phyloP scores from a whole-genome alignment of 2,329 filamentous ascomycete species.

The Fusarium armeniacum region DNA sequence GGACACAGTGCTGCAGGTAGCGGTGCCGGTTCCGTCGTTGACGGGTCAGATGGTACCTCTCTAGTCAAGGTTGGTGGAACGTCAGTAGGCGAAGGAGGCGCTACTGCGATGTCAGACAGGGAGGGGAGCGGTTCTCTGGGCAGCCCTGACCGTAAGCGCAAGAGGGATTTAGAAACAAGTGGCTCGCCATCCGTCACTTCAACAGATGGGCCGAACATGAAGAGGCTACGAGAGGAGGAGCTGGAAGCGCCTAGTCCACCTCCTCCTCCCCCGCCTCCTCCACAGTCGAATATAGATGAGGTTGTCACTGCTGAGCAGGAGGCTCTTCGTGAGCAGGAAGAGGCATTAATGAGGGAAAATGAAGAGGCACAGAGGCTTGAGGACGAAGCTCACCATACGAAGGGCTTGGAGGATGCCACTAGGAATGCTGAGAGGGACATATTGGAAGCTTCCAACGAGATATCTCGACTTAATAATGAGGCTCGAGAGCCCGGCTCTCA shows the following conservation, averaged over 20 bases:
- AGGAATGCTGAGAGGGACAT: constrained; percentile 45
- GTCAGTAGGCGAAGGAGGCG: constrained; percentile 53
- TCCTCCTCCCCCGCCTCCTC: constrained; percentile 65
- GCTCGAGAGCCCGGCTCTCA: constrained; percentile 24
- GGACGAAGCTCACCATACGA: constrained; percentile 59
- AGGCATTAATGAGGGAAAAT: constrained; percentile 65
- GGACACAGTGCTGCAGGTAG: constrained; percentile 20
- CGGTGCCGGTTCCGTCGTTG: constrained; percentile 22
- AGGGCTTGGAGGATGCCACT: constrained; percentile 47
- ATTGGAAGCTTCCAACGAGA: constrained; percentile 26
- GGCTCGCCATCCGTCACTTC: constrained; percentile 64
- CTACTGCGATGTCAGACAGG: constrained; percentile 59
- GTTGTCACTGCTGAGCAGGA: constrained; percentile 60
- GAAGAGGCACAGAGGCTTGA: constrained; percentile 68
- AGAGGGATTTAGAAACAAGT: constrained; percentile 62
- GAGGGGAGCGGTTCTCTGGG: constrained; percentile 61
- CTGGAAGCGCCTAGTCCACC: constrained; percentile 57
- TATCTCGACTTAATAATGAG: constrained; percentile 26
- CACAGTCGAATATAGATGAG: constrained; percentile 56
- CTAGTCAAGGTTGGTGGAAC: constrained; percentile 28
- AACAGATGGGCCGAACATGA: constrained; percentile 69
- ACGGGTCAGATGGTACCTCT: constrained; percentile 45
- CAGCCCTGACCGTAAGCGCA: constrained; percentile 73
- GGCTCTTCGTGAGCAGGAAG: constrained; percentile 64
- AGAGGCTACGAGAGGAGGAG: constrained; percentile 66